Percentiles rank a stretch among this genome's conserved stretches.
These are phyloP conservation scores for Deinandra increscens DNA, from an alignment of 129 eudicot species.

Conservation along the genomic window DNA sequence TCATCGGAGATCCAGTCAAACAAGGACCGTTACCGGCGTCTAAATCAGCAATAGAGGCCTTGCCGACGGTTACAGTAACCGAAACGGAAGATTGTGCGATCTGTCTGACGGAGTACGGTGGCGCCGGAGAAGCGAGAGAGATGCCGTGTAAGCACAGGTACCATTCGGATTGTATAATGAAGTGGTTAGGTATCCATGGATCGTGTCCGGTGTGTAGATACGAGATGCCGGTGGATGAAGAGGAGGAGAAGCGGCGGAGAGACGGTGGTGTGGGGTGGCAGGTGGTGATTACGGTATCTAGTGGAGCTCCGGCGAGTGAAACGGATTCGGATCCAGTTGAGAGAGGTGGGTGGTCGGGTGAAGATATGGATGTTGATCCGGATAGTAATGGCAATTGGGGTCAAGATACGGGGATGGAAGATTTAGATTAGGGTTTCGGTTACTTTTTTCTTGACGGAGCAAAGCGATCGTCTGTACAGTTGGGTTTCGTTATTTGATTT, in stretches of 20 bases:
- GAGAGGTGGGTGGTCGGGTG: background rate
- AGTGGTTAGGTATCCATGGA: slow-evolving; percentile 55
- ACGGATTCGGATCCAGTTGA: slow-evolving; percentile 8
- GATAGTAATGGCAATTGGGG: too few species aligned
- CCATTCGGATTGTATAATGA: slow-evolving; percentile 50
- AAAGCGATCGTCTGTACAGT: background rate
- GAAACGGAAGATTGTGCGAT: slow-evolving; percentile 54
- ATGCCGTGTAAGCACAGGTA: slow-evolving; percentile 60
- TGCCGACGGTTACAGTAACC: slow-evolving; percentile 32
- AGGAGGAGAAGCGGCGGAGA: slow-evolving; percentile 21
- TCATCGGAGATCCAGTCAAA: background rate
- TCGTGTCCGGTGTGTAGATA: slow-evolving; percentile 66
- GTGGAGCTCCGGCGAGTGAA: background rate
- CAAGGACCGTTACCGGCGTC: slow-evolving; percentile 48
- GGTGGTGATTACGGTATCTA: slow-evolving; percentile 1
- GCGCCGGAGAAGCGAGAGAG: slow-evolving; percentile 36
- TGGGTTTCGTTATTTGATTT: background rate
- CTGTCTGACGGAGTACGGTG: slow-evolving; percentile 48
- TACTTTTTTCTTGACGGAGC: background rate
- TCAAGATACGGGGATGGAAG: background rate
- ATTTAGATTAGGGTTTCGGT: slow-evolving; percentile 18
- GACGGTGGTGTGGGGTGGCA: slow-evolving; percentile 21
- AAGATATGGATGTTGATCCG: slow-evolving; percentile 19
- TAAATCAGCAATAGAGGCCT: slow-evolving; percentile 48
- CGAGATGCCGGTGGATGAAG: slow-evolving; percentile 53